A percentile compares a stretch with the other conserved stretches of the same genome.
phyloP scores from a whole-genome alignment of 306 rosid genomes.

The Aeschynomene evenia region DNA sequence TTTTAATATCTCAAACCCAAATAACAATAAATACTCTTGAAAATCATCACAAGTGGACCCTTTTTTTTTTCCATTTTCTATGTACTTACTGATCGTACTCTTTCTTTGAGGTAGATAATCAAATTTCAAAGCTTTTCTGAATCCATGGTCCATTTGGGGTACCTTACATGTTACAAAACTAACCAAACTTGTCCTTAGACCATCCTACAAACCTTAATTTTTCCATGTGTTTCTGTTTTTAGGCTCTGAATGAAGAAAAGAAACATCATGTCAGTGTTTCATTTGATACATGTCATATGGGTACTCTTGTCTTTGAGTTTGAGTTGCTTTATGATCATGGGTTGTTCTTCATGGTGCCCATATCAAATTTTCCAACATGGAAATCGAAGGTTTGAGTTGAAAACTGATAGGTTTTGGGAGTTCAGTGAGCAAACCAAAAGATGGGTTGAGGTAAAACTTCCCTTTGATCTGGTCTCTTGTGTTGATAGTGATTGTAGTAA shows the following conservation, averaged over 20 bases:
- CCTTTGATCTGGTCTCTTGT: conserved; percentile 67
- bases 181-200: conserved; percentile 23
- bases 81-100: too few species aligned
- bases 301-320: conserved; percentile 39
- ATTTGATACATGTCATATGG: conserved; percentile 47
- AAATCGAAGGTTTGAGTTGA: conserved; percentile 58
- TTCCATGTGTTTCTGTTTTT: conserved; percentile 27
- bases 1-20: too few species aligned
- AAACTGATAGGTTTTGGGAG: conserved; percentile 78
- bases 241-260: conserved; percentile 19
- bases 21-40: too few species aligned
- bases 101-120: too few species aligned
- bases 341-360: conserved; percentile 57
- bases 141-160: conserved; percentile 41
- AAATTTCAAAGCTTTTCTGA: too few species aligned
- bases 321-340: conserved; percentile 30
- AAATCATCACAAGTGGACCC: too few species aligned
- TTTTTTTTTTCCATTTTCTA: too few species aligned
- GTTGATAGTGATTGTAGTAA: conserved; percentile 43
- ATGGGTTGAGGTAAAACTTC: conserved; percentile 80
- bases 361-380: conserved; percentile 45
- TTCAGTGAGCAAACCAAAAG: conserved; percentile 61
- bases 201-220: conserved; percentile 9
- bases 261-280: conserved; percentile 54
- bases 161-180: conserved; percentile 27